A percentile compares a stretch with the other conserved stretches of the same genome.
Evolutionary conservation across 805 yeast species (phyloP).

Genomic region (Wickerhamomyces canadensis): DNA sequence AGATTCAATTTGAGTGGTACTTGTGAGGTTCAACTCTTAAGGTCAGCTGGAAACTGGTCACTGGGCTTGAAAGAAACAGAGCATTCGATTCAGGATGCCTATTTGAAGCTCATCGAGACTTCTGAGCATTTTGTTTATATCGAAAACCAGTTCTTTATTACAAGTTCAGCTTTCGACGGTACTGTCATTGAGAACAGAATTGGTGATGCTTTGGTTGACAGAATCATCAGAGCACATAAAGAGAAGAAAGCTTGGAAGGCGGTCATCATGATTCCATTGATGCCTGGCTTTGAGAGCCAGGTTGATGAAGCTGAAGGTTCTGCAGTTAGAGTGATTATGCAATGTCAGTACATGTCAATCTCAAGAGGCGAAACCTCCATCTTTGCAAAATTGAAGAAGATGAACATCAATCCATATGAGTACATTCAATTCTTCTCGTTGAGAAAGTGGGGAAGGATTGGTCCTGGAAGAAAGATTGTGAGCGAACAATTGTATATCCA

Average conservation of each 20-base stretch:
- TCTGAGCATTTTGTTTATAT: constrained; percentile 91
- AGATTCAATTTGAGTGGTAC: constrained; percentile 61
- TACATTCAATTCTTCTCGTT: constrained; percentile 88
- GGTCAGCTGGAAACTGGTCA: constrained; percentile 94
- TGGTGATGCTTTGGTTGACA: constrained; percentile 96
- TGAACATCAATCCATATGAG: constrained; percentile 84
- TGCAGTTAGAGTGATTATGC: constrained; percentile 92
- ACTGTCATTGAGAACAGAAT: constrained; percentile 79
- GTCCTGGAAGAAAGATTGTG: constrained; percentile 63
- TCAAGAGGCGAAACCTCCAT: constrained; percentile 87
- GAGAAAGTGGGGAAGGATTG: constrained; percentile 93
- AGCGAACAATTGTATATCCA: constrained; percentile 94
- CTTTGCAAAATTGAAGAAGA: constrained; percentile 69
- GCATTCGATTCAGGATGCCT: constrained; percentile 88
- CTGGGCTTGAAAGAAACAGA: constrained; percentile 82
- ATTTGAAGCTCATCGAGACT: constrained; percentile 81
- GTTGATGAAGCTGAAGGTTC: constrained; percentile 94
- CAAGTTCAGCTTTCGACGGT: constrained; percentile 84
- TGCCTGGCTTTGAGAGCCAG: constrained; percentile 96
- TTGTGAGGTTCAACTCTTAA: constrained; percentile 83
- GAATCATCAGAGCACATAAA: constrained; percentile 83
- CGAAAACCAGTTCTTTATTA: constrained; percentile 92
- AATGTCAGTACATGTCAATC: constrained; percentile 90
- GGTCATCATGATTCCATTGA: constrained; percentile 82
- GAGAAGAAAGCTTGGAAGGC: constrained; percentile 84